Conservation (phyloP, 2,329 filamentous ascomycete genomes). For the Botrytis byssoidea region DNA sequence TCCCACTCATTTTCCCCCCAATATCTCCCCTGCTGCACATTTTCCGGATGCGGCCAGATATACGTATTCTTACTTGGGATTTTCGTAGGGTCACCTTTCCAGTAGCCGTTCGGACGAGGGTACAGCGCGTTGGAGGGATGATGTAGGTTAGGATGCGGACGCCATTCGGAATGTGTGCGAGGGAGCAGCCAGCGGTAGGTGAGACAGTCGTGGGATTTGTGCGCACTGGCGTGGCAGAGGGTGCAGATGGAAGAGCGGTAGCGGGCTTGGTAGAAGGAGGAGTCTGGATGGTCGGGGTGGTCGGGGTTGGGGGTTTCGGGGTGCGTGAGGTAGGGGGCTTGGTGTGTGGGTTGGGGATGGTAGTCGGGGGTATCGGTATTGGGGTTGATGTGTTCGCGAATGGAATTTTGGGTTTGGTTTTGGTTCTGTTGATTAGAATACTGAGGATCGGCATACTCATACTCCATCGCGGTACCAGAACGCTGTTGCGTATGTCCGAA, state of each 20-base stretch:
- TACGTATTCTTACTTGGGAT: not conserved
- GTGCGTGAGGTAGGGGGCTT: not conserved
- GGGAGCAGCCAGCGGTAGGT: not conserved
- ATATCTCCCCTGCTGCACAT: not conserved
- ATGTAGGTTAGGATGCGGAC: accelerated
- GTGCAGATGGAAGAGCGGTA: not conserved
- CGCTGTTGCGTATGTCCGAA: not conserved
- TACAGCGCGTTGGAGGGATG: not conserved
- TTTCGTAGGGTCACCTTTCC: not conserved
- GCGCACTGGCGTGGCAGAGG: not conserved
- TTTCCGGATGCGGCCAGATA: conserved; percentile 1
- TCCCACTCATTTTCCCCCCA: not conserved
- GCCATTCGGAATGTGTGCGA: not conserved
- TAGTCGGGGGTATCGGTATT: not conserved
- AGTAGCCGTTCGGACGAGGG: not conserved
- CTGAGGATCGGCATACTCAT: not conserved
- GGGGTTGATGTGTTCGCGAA: not conserved
- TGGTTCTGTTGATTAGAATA: not conserved
- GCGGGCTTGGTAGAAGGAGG: not conserved
- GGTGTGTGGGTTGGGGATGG: not conserved
- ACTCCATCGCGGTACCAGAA: not conserved
- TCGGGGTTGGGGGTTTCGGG: not conserved
- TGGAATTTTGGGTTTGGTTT: not conserved
- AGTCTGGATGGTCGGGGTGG: not conserved
- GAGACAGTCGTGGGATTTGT: not conserved